Conservation (phyloP, 139 green algal species). For the Pleodorina starrii region DNA sequence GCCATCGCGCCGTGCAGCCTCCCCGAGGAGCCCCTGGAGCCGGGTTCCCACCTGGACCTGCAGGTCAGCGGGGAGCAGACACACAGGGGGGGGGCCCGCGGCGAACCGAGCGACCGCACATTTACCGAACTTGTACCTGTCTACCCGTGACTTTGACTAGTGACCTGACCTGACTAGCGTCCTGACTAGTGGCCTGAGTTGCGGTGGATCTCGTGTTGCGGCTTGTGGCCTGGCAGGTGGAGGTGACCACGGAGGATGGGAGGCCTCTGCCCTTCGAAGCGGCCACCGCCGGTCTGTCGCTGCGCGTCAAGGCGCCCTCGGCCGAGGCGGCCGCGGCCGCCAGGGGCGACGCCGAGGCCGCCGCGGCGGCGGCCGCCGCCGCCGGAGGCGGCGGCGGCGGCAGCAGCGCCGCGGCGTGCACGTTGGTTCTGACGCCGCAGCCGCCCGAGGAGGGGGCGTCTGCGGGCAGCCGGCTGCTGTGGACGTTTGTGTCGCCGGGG, state of each 20-base stretch:
- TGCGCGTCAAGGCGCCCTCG: slow-evolving; percentile 56
- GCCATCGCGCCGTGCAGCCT: slow-evolving; percentile 43
- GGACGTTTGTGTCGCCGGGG: slow-evolving; percentile 7
- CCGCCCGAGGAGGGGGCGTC: slow-evolving; percentile 11
- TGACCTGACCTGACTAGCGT: too few species aligned
- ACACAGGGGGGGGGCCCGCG: too few species aligned
- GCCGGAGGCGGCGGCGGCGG: neutral
- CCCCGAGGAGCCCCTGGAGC: slow-evolving; percentile 46
- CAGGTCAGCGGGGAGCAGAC: too few species aligned
- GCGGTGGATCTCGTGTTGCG: too few species aligned
- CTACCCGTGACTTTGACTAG: too few species aligned
- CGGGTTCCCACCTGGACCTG: slow-evolving; percentile 43
- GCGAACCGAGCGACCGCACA: too few species aligned
- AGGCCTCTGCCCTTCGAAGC: slow-evolving; percentile 51
- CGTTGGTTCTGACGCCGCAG: slow-evolving; percentile 13
- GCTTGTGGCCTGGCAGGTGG: too few species aligned
- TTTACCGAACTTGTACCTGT: too few species aligned
- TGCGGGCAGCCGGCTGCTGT: neutral
- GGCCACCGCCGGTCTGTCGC: slow-evolving; percentile 44
- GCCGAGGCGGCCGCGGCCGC: slow-evolving; percentile 32
- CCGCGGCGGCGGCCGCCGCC: neutral
- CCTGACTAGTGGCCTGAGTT: too few species aligned
- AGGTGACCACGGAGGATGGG: slow-evolving; percentile 68
- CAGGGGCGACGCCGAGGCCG: neutral
- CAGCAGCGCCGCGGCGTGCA: slow-evolving; percentile 29